phyloP scores from a whole-genome alignment of 306 rosid species.

The Ormosia emarginata region DNA sequence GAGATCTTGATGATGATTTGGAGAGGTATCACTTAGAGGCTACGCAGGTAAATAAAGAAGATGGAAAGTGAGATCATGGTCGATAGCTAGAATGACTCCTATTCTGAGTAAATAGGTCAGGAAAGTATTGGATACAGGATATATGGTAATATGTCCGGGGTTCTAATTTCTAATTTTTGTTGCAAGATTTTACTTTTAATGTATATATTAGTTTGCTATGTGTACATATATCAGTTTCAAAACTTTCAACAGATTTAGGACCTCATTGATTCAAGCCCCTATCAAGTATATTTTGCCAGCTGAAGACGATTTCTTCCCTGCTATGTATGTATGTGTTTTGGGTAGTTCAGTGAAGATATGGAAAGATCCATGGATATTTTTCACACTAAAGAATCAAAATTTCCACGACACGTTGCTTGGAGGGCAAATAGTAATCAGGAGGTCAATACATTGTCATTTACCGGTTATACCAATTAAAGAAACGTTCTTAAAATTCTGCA shows the following conservation, averaged over 20 bases:
- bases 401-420: background rate
- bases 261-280: background rate
- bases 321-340: background rate
- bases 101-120: slow-evolving; percentile 3
- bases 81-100: background rate
- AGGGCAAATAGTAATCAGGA: background rate
- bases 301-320: background rate
- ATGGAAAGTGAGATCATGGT: background rate
- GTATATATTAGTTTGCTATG: background rate
- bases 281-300: background rate
- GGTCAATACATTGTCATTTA: background rate
- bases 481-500: background rate
- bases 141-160: background rate
- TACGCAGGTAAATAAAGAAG: slow-evolving; percentile 3
- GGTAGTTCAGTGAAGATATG: background rate
- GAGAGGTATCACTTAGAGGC: slow-evolving; percentile 48
- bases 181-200: background rate
- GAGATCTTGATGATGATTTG: slow-evolving; percentile 68
- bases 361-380: background rate
- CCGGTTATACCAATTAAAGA: background rate
- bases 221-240: background rate
- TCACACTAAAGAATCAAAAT: background rate
- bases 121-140: background rate
- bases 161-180: background rate
- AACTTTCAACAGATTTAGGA: background rate